Evolutionary conservation across 2,329 filamentous ascomycete genomes (phyloP).

Genomic region (Acrocalymma vagum): DNA sequence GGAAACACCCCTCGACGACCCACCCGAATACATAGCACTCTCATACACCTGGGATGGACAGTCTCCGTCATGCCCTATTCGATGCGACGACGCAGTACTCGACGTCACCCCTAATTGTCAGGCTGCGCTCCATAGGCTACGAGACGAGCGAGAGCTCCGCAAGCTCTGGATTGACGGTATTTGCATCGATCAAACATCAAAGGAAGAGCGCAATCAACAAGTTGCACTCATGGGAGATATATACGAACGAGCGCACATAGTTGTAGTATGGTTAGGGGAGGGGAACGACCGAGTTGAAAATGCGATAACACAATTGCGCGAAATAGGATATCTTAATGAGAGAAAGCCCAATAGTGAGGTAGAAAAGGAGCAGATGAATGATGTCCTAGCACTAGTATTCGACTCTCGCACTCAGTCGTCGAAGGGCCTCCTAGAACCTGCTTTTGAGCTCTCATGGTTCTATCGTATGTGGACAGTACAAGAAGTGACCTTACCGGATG

Average conservation of each 20-base stretch:
- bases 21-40: conserved; percentile 9
- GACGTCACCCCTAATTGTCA: conserved; percentile 11
- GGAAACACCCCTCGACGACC: too few relatives aligned
- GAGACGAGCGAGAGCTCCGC: not conserved
- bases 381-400: not conserved
- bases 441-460: conserved; percentile 9
- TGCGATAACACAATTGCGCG: conserved; percentile 2
- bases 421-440: not conserved
- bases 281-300: conserved; percentile 1
- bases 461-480: conserved; percentile 13
- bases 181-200: conserved; percentile 38
- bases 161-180: conserved; percentile 8
- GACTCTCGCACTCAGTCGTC: not conserved
- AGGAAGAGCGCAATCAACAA: conserved; percentile 11
- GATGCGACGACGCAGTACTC: conserved; percentile 5
- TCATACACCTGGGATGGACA: conserved; percentile 14
- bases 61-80: conserved; percentile 1
- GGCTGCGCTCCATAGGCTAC: conserved; percentile 9
- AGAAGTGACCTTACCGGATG: conserved; percentile 5
- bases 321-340: conserved; percentile 5
- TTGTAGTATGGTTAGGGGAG: conserved; percentile 14
- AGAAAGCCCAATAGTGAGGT: not conserved
- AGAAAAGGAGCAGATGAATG: too few relatives aligned
- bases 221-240: conserved; percentile 17
- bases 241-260: conserved; percentile 9